Evolutionary conservation across 768 basidiomycete species (phyloP).

Genomic region (Paxillus involutus): DNA sequence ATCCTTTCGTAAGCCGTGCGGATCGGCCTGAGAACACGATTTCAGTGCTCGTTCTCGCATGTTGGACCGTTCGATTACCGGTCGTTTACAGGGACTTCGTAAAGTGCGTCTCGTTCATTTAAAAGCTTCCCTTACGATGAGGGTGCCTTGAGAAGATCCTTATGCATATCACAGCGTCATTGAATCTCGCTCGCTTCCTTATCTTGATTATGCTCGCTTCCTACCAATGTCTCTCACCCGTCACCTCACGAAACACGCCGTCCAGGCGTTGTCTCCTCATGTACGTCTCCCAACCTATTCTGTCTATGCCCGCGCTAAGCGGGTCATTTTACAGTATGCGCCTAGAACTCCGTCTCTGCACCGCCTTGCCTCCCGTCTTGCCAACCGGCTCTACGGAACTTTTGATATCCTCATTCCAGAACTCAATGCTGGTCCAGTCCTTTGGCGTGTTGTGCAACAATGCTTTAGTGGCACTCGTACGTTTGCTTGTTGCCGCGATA

Average conservation of each 20-base stretch:
- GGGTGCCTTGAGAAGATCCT: not conserved
- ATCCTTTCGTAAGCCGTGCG: slow-evolving; percentile 25
- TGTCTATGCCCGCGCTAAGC: slow-evolving; percentile 11
- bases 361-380: slow-evolving; percentile 58
- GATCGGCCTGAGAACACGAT: slow-evolving; percentile 52
- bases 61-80: slow-evolving; percentile 80
- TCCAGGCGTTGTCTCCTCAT: slow-evolving; percentile 65
- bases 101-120: slow-evolving; percentile 44
- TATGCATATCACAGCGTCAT: slow-evolving; percentile 52
- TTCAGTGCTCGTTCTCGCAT: slow-evolving; percentile 69
- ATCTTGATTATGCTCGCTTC: slow-evolving; percentile 66
- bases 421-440: slow-evolving; percentile 68
- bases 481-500: slow-evolving; percentile 31
- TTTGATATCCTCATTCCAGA: slow-evolving; percentile 72
- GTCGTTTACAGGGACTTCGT: slow-evolving; percentile 75
- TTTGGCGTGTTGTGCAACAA: slow-evolving; percentile 70
- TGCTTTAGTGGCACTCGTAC: slow-evolving; percentile 73
- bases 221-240: slow-evolving; percentile 59
- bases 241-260: slow-evolving; percentile 74
- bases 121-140: not conserved
- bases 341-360: slow-evolving; percentile 63
- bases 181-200: slow-evolving; percentile 75
- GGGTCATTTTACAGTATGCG: slow-evolving; percentile 48
- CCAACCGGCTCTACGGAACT: slow-evolving; percentile 47
- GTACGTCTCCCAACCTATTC: slow-evolving; percentile 37